A percentile compares a stretch with the other conserved stretches of the same genome.
These are phyloP conservation scores for Davidsoniella eucalypti DNA, from an alignment of 2,329 filamentous ascomycete species.

Conservation along the genomic window DNA sequence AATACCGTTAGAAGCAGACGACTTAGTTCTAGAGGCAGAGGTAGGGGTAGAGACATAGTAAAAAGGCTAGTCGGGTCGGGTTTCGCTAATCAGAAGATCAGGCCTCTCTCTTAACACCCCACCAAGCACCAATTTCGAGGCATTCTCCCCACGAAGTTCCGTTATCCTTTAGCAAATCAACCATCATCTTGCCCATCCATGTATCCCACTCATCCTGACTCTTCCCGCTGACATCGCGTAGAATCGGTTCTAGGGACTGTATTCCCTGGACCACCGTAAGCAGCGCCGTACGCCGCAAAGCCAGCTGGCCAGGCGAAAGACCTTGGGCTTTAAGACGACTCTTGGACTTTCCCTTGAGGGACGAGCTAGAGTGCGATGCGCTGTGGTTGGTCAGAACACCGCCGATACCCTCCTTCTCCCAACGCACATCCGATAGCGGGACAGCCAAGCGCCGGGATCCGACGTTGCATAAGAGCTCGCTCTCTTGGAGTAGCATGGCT, in stretches of 20 bases:
- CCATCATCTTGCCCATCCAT: slow-evolving; percentile 79
- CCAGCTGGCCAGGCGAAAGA: slow-evolving; percentile 51
- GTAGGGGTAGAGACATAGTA: no score
- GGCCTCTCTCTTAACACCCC: slow-evolving; percentile 50
- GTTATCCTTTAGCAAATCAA: slow-evolving; percentile 61
- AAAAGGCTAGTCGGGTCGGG: no score
- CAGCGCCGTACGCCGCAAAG: slow-evolving; percentile 64
- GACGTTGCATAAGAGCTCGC: slow-evolving; percentile 51
- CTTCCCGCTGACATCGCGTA: slow-evolving; percentile 71
- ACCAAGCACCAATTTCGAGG: slow-evolving; percentile 74
- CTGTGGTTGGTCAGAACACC: slow-evolving; percentile 31
- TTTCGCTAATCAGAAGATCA: no score
- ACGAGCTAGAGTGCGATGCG: slow-evolving; percentile 41
- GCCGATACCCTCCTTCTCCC: slow-evolving; percentile 64
- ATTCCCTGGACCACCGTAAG: slow-evolving; percentile 69
- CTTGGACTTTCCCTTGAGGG: slow-evolving; percentile 33
- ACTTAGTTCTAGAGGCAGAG: no score
- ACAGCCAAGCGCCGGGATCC: slow-evolving; percentile 69
- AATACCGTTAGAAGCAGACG: no score
- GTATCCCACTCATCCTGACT: slow-evolving; percentile 82
- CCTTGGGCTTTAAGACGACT: slow-evolving; percentile 17
- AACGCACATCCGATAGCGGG: slow-evolving; percentile 67
- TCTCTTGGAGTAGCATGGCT: slow-evolving; percentile 65
- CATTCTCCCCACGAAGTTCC: slow-evolving; percentile 74
- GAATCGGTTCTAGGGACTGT: slow-evolving; percentile 65